A percentile compares a stretch with the other conserved stretches of the same genome.
These are phyloP conservation scores for Coffea canephora DNA, from an alignment of 257 asterid species.

Conservation along the genomic window DNA sequence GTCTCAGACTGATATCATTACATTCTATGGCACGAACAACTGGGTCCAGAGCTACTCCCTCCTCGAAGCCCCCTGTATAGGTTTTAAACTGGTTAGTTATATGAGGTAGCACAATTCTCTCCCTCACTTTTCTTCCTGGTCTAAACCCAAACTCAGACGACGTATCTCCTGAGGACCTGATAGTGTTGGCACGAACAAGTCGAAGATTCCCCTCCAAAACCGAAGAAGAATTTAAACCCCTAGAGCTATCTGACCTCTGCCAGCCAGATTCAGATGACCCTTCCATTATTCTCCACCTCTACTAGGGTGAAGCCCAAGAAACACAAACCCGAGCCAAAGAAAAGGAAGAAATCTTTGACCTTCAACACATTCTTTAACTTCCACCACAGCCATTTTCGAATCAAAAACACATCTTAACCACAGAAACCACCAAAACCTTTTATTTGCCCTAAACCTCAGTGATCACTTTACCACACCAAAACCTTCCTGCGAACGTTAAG, in stretches of 20 bases:
- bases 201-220: constrained; percentile 50
- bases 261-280: constrained; percentile 85
- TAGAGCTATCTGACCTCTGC: constrained; percentile 64
- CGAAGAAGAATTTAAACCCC: constrained; percentile 61
- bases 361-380: constrained; percentile 23
- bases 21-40: constrained; percentile 33
- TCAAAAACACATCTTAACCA: constrained; percentile 38
- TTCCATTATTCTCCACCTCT: constrained; percentile 61
- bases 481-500: neutral
- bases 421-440: constrained; percentile 8
- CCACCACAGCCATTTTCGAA: constrained; percentile 37
- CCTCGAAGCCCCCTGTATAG: constrained; percentile 33
- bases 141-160: constrained; percentile 54
- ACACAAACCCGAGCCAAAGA: constrained; percentile 25
- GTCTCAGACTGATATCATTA: constrained; percentile 71
- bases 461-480: constrained; percentile 11
- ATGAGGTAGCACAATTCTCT: constrained; percentile 29
- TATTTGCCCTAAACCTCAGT: constrained; percentile 4
- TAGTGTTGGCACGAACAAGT: constrained; percentile 32
- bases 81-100: constrained; percentile 20
- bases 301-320: constrained; percentile 34
- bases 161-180: constrained; percentile 50
- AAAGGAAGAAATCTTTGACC: constrained; percentile 25
- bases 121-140: constrained; percentile 53
- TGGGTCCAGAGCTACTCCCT: constrained; percentile 21